Conservation (phyloP, 441 rosid genomes). For the Euphorbia corollata region DNA sequence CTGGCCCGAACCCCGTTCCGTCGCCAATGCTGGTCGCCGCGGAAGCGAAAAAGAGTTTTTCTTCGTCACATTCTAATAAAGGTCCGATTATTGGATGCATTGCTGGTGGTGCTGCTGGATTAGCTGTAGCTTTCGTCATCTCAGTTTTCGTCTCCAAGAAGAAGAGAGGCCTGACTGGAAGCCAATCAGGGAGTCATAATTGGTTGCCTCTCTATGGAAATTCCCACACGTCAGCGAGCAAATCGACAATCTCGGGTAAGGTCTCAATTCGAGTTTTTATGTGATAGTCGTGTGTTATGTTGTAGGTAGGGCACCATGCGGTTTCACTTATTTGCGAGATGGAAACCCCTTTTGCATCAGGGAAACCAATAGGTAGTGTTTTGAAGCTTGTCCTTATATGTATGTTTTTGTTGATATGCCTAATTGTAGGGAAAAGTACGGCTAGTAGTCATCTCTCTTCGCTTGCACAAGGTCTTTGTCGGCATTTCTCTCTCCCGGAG, state of each 20-base stretch:
- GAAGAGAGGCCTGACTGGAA: conserved; percentile 35
- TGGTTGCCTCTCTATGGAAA: conserved; percentile 85
- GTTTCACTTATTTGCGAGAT: no score
- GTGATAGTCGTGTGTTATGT: no score
- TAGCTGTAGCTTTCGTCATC: conserved; percentile 35
- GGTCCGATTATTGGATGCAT: conserved; percentile 53
- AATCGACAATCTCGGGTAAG: conserved; percentile 51
- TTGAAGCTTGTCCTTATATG: neutral
- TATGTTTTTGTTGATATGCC: neutral
- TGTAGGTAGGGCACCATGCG: no score
- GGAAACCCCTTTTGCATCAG: no score
- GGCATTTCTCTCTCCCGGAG: conserved; percentile 54
- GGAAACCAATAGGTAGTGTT: no score
- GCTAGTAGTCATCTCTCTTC: conserved; percentile 50
- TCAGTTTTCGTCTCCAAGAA: conserved; percentile 31
- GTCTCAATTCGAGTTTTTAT: neutral
- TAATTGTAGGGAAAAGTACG: conserved; percentile 42
- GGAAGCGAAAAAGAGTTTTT: conserved; percentile 23
- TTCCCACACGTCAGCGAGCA: conserved; percentile 43
- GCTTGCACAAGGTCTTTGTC: conserved; percentile 60
- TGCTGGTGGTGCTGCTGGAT: conserved; percentile 48
- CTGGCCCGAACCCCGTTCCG: conserved; percentile 56
- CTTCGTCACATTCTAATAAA: conserved; percentile 24
- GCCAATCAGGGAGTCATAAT: conserved; percentile 31
- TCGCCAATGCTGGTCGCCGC: conserved; percentile 38